Percentiles rank a stretch among this genome's conserved stretches.
phyloP scores from a whole-genome alignment of 2,329 filamentous ascomycete genomes.

The Phoma sp. region DNA sequence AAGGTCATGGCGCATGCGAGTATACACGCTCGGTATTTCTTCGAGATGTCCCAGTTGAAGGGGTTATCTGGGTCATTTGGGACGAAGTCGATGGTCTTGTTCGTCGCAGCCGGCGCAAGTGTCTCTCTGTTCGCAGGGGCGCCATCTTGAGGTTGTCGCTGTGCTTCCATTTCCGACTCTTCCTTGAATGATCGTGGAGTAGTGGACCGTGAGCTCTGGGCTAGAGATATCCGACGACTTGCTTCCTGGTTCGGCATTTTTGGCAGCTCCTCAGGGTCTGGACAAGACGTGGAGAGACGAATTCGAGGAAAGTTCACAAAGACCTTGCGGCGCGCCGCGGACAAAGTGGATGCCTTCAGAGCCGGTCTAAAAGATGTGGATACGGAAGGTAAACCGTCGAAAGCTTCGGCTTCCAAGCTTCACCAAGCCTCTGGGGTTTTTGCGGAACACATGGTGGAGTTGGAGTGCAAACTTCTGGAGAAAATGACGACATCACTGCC shows the following conservation, averaged over 20 bases:
- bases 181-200: slow-evolving; percentile 8
- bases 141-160: background rate
- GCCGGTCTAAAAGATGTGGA: slow-evolving; percentile 4
- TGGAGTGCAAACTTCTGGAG: background rate
- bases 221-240: background rate
- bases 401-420: slow-evolving; percentile 15
- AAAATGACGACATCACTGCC: slow-evolving; percentile 10
- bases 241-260: slow-evolving; percentile 7
- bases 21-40: slow-evolving; percentile 53
- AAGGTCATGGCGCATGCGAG: slow-evolving; percentile 53
- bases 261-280: background rate
- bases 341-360: slow-evolving; percentile 9
- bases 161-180: background rate
- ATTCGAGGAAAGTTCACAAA: background rate
- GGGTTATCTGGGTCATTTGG: slow-evolving; percentile 37
- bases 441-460: background rate
- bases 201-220: background rate
- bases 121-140: background rate
- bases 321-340: slow-evolving; percentile 1
- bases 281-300: background rate
- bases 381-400: slow-evolving; percentile 2
- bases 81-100: slow-evolving; percentile 25
- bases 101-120: background rate
- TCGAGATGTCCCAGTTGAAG: slow-evolving; percentile 51
- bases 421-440: slow-evolving; percentile 1